Conservation (phyloP, 2,329 filamentous ascomycete species). For the Neofusicoccum kwambonambiense region DNA sequence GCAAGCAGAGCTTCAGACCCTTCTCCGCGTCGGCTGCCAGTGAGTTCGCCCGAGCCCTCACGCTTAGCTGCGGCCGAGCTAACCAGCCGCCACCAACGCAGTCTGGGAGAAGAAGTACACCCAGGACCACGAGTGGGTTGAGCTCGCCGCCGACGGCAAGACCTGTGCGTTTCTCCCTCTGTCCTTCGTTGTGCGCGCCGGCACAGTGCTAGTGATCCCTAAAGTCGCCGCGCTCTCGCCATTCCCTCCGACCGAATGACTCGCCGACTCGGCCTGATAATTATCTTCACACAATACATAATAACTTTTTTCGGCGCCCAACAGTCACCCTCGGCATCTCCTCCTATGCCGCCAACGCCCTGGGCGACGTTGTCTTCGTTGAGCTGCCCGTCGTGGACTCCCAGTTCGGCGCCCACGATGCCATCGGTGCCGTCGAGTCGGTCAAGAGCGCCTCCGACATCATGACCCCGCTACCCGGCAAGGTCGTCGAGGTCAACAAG, state of each 20-base stretch:
- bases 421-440: slow-evolving; percentile 92
- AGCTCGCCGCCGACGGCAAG: slow-evolving; percentile 78
- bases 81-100: slow-evolving; percentile 30
- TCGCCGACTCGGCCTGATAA: not conserved
- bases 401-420: slow-evolving; percentile 72
- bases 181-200: slow-evolving; percentile 1
- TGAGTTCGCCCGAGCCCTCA: slow-evolving; percentile 21
- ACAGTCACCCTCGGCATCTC: slow-evolving; percentile 77
- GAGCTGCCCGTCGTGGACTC: slow-evolving; percentile 77
- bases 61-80: not conserved
- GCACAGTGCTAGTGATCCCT: not conserved
- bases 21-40: slow-evolving; percentile 39
- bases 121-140: slow-evolving; percentile 97
- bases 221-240: slow-evolving; percentile 9
- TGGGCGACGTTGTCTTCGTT: slow-evolving; percentile 96
- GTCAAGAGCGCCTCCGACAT: slow-evolving; percentile 99
- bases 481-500: slow-evolving; percentile 70
- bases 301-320: not conserved
- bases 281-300: slow-evolving; percentile 18
- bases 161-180: slow-evolving; percentile 55
- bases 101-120: slow-evolving; percentile 81
- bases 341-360: slow-evolving; percentile 83
- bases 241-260: slow-evolving; percentile 10
- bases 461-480: slow-evolving; percentile 80
- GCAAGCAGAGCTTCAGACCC: slow-evolving; percentile 28